Percentiles rank a stretch among this genome's conserved stretches.
These are phyloP conservation scores for Camellia lanceoleosa DNA, from an alignment of 148 eudicot genomes.

Conservation along the genomic window DNA sequence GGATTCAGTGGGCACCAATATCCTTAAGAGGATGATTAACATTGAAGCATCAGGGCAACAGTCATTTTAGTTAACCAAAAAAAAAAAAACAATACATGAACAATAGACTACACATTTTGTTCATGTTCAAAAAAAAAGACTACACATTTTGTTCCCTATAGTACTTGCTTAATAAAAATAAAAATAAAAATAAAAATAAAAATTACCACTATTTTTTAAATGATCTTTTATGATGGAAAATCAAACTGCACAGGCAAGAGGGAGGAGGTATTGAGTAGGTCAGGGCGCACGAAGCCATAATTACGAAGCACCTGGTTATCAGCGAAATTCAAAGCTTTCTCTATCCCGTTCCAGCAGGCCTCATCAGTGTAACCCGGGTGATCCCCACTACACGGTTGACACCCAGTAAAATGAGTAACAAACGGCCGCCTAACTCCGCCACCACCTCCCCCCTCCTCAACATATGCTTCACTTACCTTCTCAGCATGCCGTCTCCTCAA, in stretches of 20 bases:
- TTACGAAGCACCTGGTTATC: slow-evolving; percentile 79
- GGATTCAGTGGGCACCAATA: too few relatives aligned
- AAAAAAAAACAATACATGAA: too few relatives aligned
- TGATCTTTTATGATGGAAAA: slow-evolving; percentile 24
- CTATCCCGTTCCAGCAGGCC: slow-evolving; percentile 58
- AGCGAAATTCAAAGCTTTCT: slow-evolving; percentile 64
- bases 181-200: neutral
- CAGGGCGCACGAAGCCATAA: slow-evolving; percentile 58
- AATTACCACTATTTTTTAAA: too few relatives aligned
- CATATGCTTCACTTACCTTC: slow-evolving; percentile 41
- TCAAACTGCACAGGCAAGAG: slow-evolving; percentile 43
- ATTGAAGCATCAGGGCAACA: too few relatives aligned
- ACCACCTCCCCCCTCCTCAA: slow-evolving; percentile 32
- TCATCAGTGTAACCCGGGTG: slow-evolving; percentile 49
- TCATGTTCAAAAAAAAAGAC: too few relatives aligned
- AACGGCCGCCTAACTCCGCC: slow-evolving; percentile 62
- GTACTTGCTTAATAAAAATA: too few relatives aligned
- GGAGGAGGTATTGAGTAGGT: slow-evolving; percentile 38
- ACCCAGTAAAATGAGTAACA: slow-evolving; percentile 88
- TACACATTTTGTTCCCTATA: too few relatives aligned
- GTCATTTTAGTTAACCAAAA: too few relatives aligned
- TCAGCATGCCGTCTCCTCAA: slow-evolving; percentile 62
- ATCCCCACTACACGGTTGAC: slow-evolving; percentile 80
- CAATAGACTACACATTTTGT: too few relatives aligned
- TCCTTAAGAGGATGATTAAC: too few relatives aligned